Evolutionary conservation across 2,329 filamentous ascomycete genomes (phyloP).

Genomic region (Cercospora sp.): DNA sequence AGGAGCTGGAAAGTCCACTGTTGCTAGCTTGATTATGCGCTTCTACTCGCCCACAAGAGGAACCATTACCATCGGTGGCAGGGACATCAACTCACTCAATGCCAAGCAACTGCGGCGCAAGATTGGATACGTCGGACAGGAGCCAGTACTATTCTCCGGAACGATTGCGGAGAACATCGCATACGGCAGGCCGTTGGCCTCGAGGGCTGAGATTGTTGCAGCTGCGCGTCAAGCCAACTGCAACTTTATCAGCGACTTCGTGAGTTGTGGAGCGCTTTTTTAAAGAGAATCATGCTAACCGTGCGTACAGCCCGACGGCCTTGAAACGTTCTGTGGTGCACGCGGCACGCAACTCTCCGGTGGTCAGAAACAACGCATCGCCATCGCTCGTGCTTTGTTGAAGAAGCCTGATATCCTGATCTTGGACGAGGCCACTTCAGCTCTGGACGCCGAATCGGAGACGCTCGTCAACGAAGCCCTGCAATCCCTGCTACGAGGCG

Average conservation of each 20-base stretch:
- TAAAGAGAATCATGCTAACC: conserved; percentile 24
- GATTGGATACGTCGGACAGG: conserved; percentile 93
- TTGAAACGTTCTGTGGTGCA: conserved; percentile 91
- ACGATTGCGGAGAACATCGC: conserved; percentile 86
- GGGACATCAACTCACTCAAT: conserved; percentile 83
- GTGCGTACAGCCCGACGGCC: conserved; percentile 68
- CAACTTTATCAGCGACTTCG: conserved; percentile 91
- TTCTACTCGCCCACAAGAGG: conserved; percentile 86
- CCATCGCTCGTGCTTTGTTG: conserved; percentile 89
- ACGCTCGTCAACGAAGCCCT: conserved; percentile 93
- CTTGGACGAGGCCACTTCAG: conserved; percentile 91
- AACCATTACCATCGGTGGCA: conserved; percentile 77
- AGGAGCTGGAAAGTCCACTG: conserved; percentile 93
- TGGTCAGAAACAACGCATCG: conserved; percentile 96
- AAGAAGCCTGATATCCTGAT: conserved; percentile 97
- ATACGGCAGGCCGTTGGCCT: conserved; percentile 81
- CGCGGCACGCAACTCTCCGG: conserved; percentile 91
- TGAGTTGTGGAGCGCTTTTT: conserved; percentile 44
- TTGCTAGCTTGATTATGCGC: conserved; percentile 83
- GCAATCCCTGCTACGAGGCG: conserved; percentile 73
- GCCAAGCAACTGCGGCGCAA: conserved; percentile 87
- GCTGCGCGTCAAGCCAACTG: conserved; percentile 94
- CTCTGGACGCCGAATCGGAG: conserved; percentile 93
- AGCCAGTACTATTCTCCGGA: conserved; percentile 88
- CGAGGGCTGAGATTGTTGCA: conserved; percentile 75